Evolutionary conservation across 1,284 basidiomycete species (phyloP).

Genomic region (Phenoliferia sp.): DNA sequence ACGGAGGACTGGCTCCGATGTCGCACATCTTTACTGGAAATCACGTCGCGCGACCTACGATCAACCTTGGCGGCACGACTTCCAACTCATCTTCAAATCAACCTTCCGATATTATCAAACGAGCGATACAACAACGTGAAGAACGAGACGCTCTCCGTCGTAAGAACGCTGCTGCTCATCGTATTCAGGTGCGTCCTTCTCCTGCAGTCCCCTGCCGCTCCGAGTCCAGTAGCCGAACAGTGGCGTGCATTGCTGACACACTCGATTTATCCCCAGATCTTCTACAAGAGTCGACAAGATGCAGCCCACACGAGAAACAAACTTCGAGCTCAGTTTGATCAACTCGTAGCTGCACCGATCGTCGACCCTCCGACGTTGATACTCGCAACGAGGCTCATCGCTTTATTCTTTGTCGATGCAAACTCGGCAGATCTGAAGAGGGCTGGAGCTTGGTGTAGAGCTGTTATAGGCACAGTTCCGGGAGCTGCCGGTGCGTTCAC

Average conservation of each 20-base stretch:
- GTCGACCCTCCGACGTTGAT: slow-evolving; percentile 1
- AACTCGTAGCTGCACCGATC: slow-evolving; percentile 33
- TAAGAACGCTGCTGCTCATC: slow-evolving; percentile 54
- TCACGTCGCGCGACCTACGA: slow-evolving; percentile 52
- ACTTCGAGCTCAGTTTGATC: slow-evolving; percentile 50
- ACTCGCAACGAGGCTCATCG: slow-evolving; percentile 26
- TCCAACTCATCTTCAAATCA: slow-evolving; percentile 53
- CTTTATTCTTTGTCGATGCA: slow-evolving; percentile 14
- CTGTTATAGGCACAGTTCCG: slow-evolving; percentile 38
- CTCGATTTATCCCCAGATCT: slow-evolving; percentile 16
- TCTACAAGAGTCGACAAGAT: slow-evolving; percentile 47
- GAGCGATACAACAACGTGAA: slow-evolving; percentile 56
- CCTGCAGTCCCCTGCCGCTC: not conserved
- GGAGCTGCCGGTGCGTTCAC: not conserved
- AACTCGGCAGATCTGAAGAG: slow-evolving; percentile 34
- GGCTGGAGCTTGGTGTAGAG: slow-evolving; percentile 53
- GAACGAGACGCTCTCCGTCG: slow-evolving; percentile 56
- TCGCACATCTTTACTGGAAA: slow-evolving; percentile 39
- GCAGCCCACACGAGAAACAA: slow-evolving; percentile 46
- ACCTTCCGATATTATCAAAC: slow-evolving; percentile 55
- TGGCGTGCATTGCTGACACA: not conserved
- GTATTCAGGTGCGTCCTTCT: slow-evolving; percentile 53
- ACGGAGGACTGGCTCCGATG: not conserved
- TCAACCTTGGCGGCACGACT: slow-evolving; percentile 54
- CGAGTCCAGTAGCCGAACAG: not conserved